Evolutionary conservation across 371 early-diverging fungal genomes (phyloP), one percentile per base, ranked within the genome.

Genomic region (Gilbertella persicaria): DNA sequence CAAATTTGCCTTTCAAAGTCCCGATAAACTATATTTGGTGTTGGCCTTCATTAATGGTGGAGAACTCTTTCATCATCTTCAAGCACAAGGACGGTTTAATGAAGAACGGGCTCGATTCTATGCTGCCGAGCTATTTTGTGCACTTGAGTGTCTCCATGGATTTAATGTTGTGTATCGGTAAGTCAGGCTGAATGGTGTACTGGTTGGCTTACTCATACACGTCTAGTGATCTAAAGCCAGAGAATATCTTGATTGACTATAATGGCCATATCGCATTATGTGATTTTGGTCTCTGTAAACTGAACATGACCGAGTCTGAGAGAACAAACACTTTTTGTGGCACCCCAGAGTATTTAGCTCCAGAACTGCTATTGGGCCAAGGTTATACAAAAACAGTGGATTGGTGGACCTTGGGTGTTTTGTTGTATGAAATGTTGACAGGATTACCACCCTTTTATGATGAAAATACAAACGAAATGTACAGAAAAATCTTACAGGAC

Each of bases 291-390:
- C 84, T 99, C 57, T 97, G 97, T 82, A 97, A 97, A 73, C 76
- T 92, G 25, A 90, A 93, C 70, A 91, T 99, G 84, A 95, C 91
- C 16, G 96, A 95, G 52, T 91, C 93, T 55, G 86, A 90, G 39
- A 86, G 86, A 9, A 98, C 99, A 37, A 91, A 87, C 66, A 98
- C 99, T 0, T 96, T 99, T 73, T 98, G 98, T 69, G 99, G 99
- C 28, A 99, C 99, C 20, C 99, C 99, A 10, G 99, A 99, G 71
- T 99, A 96, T 69, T 89, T 99, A 66, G 99, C 99, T 7, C 99
- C 99, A 4, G 99, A 99, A 66, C 65, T 98, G 26, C 71, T 99
- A 20, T 60, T 88, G 21, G 94, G 93, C 25, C 84, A 95, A 54
- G 96, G 95, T 43, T 98, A 99, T 78, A 95, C 96, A 16, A 94